Conservation (phyloP, 306 rosid genomes). For the Urtica urens region DNA sequence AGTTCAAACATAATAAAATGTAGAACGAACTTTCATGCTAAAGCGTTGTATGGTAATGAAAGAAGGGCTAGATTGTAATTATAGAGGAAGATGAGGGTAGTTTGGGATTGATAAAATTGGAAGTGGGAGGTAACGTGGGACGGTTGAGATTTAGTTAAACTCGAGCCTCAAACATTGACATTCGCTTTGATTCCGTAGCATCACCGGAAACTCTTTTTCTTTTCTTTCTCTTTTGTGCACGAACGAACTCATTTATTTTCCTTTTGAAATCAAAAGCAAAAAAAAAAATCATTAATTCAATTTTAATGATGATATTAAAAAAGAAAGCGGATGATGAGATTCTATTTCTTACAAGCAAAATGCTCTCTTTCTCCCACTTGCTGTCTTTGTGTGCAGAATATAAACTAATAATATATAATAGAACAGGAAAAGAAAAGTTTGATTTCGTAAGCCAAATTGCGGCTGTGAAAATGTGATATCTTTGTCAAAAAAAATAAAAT, state of each 20-base stretch:
- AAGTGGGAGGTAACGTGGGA: conserved; percentile 42
- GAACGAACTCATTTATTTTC: not conserved
- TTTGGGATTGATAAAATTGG: conserved; percentile 12
- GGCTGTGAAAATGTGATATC: conserved; percentile 52
- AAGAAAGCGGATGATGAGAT: conserved; percentile 22
- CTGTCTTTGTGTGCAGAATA: not conserved
- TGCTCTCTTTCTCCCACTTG: conserved; percentile 29
- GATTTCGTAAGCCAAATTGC: conserved; percentile 65
- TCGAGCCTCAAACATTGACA: conserved; percentile 76
- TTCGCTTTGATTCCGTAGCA: conserved; percentile 50
- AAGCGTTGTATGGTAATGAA: too few species aligned
- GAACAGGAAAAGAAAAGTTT: conserved; percentile 14
- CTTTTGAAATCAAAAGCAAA: too few species aligned
- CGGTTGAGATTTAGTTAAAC: conserved; percentile 47
- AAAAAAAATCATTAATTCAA: too few species aligned
- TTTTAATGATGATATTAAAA: not conserved
- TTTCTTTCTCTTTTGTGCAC: not conserved
- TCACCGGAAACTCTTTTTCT: conserved; percentile 31
- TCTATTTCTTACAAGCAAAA: conserved; percentile 42
- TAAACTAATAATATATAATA: too few species aligned
- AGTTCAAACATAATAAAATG: too few species aligned
- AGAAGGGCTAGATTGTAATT: conserved; percentile 13
- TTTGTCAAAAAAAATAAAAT: not conserved
- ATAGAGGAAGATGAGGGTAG: conserved; percentile 10
- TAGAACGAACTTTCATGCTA: too few species aligned